A percentile compares a stretch with the other conserved stretches of the same genome.
phyloP scores from a whole-genome alignment of 2,329 filamentous ascomycete species.

The Colletotrichum liriopes region DNA sequence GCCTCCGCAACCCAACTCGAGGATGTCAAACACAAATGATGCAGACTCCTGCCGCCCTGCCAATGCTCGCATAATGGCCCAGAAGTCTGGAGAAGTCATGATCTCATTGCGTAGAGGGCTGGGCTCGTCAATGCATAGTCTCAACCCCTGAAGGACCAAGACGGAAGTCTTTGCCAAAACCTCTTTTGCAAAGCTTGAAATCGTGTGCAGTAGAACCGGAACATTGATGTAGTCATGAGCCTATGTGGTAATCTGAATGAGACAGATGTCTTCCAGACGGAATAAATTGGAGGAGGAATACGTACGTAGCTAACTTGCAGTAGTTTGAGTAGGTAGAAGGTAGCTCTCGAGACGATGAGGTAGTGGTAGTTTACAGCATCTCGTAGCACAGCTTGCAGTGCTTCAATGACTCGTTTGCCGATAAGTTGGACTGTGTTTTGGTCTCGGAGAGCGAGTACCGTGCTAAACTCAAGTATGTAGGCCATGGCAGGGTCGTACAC shows the following conservation, averaged over 20 bases:
- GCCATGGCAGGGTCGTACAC: slow-evolving; percentile 89
- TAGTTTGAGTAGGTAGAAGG: slow-evolving; percentile 89
- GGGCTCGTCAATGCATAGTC: slow-evolving; percentile 83
- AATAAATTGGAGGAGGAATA: slow-evolving; percentile 39
- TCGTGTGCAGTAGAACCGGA: slow-evolving; percentile 90
- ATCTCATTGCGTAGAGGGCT: slow-evolving; percentile 89
- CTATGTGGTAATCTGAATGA: slow-evolving; percentile 57
- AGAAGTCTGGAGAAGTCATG: slow-evolving; percentile 97
- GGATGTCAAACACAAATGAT: slow-evolving; percentile 86
- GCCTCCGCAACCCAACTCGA: slow-evolving; percentile 82
- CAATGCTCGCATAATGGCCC: slow-evolving; percentile 87
- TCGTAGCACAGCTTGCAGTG: slow-evolving; percentile 85
- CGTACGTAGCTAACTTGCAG: slow-evolving; percentile 88
- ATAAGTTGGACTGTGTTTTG: slow-evolving; percentile 79
- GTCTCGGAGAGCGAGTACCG: slow-evolving; percentile 84
- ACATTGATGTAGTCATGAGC: slow-evolving; percentile 93
- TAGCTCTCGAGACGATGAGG: slow-evolving; percentile 85
- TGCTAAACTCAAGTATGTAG: slow-evolving; percentile 93
- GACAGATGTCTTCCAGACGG: slow-evolving; percentile 47
- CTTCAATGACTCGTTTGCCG: slow-evolving; percentile 85
- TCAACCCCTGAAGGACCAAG: slow-evolving; percentile 84
- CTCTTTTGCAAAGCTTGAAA: slow-evolving; percentile 88
- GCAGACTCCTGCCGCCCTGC: slow-evolving; percentile 80
- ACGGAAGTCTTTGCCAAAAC: slow-evolving; percentile 82
- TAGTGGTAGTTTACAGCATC: slow-evolving; percentile 85